Evolutionary conservation across 345 rosid genomes (phyloP).

Genomic region (Aquilaria sinensis): DNA sequence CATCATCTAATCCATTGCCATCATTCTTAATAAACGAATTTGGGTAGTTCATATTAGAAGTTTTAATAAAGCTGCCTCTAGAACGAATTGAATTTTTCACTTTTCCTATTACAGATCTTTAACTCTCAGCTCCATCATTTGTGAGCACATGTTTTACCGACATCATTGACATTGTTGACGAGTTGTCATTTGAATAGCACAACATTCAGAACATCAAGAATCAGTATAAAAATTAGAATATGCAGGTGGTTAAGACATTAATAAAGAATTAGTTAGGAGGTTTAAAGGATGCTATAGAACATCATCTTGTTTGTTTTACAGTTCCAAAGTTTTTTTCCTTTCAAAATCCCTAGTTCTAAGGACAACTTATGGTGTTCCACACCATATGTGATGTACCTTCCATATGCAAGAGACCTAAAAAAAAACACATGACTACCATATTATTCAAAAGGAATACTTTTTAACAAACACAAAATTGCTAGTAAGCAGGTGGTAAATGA

Average conservation of each 20-base stretch:
- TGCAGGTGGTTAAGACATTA: too few relatives aligned
- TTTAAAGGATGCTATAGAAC: background rate
- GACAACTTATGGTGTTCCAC: slow-evolving; percentile 6
- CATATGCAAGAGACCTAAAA: background rate
- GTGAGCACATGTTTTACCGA: background rate
- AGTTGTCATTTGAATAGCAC: slow-evolving; percentile 13
- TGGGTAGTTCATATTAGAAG: slow-evolving; percentile 13
- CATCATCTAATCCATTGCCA: slow-evolving; percentile 6
- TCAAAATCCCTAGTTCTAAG: slow-evolving; percentile 15
- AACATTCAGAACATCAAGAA: background rate
- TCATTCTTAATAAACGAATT: slow-evolving; percentile 1
- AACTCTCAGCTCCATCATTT: slow-evolving; percentile 17
- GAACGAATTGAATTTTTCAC: slow-evolving; percentile 19
- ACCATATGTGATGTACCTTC: slow-evolving; percentile 4
- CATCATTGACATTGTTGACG: slow-evolving; percentile 16
- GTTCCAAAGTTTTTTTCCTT: slow-evolving; percentile 14
- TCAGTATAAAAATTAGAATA: background rate
- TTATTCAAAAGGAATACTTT: background rate
- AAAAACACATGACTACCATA: background rate
- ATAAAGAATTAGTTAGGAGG: background rate
- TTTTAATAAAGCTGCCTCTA: slow-evolving; percentile 19
- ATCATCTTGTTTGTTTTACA: background rate
- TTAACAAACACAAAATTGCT: slow-evolving; percentile 19
- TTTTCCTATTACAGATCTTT: slow-evolving; percentile 3
- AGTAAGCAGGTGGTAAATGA: slow-evolving; percentile 22